These are phyloP conservation scores for Cyanidiococcus yangmingshanensis DNA, from an alignment of 23 red algal genomes.

Conservation along the genomic window DNA sequence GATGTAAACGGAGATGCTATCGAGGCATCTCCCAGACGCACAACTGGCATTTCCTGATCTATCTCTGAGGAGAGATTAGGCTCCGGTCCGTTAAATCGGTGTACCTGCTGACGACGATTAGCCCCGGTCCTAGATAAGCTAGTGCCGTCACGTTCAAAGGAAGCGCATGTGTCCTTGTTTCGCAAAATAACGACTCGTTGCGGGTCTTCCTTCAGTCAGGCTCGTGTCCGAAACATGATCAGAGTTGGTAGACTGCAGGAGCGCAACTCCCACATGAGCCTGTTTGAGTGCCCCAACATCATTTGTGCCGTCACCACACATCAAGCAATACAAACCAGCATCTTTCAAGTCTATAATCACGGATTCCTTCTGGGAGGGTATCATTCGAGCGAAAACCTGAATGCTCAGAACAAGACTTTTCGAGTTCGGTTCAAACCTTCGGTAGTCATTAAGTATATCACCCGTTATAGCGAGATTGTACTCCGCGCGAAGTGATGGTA, in stretches of 20 bases:
- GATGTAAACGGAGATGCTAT: slow-evolving; percentile 95
- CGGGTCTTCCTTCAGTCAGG: no score
- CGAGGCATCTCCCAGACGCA: slow-evolving; percentile 94
- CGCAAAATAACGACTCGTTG: no score
- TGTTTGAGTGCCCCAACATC: slow-evolving; percentile 97
- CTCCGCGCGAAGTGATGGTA: slow-evolving; percentile 31
- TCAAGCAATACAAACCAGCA: slow-evolving; percentile 52
- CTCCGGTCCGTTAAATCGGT: no score
- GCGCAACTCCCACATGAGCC: slow-evolving; percentile 90
- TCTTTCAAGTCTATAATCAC: slow-evolving; percentile 78
- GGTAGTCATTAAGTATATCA: slow-evolving; percentile 30
- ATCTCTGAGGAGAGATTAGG: neutral
- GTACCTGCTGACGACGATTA: no score
- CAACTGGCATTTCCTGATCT: slow-evolving; percentile 41
- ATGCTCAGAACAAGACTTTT: slow-evolving; percentile 43
- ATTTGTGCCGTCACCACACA: slow-evolving; percentile 99
- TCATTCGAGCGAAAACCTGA: slow-evolving; percentile 87
- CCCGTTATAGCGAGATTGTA: slow-evolving; percentile 83
- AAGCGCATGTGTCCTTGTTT: no score
- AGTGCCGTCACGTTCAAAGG: no score
- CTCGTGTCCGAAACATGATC: no score
- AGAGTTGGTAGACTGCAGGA: slow-evolving; percentile 40
- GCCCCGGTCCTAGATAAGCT: no score
- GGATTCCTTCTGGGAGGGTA: slow-evolving; percentile 70
- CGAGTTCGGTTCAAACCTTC: neutral